Base-by-base conservation (phyloP, 345 rosid genomes). In the Crucihimalaya himalaica region DNA sequence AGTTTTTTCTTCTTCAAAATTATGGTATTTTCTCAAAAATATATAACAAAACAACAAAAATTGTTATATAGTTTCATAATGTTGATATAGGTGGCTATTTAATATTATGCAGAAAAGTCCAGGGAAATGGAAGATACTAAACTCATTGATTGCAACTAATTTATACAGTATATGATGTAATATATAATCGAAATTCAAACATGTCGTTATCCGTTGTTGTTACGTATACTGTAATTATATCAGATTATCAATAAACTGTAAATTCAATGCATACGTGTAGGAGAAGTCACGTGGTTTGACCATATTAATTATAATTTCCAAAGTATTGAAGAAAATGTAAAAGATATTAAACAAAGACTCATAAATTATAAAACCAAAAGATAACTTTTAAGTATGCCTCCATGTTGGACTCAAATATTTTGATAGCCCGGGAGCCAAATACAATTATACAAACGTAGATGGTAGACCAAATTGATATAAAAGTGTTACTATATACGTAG, bases 201-300 rank as follows among this genome's bases (percentile, higher is more conserved):
- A 63, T 31, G 37, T 63, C 70, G n/a, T 21, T 39, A 14, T 72
- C 63, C 5, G n/a, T 62, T 42, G 46, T 52, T 21, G 37, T 40
- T 53, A 54, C 28, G 43, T 53, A 31, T 53, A 63, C 37, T 21
- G 48, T 73, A 63, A 27, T 14, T 16, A 16, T 25, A 56, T 55
- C 16, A 55, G 29, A 35, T 45, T 47, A 73, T 54, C 23, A 32
- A 55, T 32, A 56, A 35, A 40, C 62, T 18, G 68, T 59, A 74
- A 74, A 54, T 67, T 58, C 54, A 74, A 74, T 59, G 18, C 51
- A 47, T 56, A 58, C 68, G 73, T 59, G 28, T 25, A 27, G 53
- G 45, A 48, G 19, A 74, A 48, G 29, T 47, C 78, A 74, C 73
- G 78, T 58, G 73, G 68, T 66, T 48, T 66, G 78, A 74, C 78